Conservation (phyloP, 371 early-diverging fungal species). For the Coemansia sp. region DNA sequence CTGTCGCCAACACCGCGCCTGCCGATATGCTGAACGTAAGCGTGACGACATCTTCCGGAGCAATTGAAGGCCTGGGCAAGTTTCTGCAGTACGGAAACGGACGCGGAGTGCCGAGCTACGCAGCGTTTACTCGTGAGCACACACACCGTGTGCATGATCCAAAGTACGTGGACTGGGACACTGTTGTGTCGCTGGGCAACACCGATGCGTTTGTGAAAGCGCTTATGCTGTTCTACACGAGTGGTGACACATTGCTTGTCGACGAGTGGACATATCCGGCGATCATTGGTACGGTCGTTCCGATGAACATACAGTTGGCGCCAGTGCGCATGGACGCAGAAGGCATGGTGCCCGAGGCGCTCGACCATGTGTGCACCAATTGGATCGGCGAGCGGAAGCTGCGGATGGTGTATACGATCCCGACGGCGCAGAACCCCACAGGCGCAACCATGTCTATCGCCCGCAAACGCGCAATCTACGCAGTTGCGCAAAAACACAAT, state of each 20-base stretch:
- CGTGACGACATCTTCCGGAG: neutral
- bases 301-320: conserved; percentile 58
- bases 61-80: conserved; percentile 28
- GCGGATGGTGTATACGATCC: conserved; percentile 63
- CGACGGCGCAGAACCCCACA: conserved; percentile 71
- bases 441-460: conserved; percentile 60
- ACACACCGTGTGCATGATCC: conserved; percentile 56
- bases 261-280: conserved; percentile 79
- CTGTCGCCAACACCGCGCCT: neutral
- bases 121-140: conserved; percentile 44
- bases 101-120: conserved; percentile 33
- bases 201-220: conserved; percentile 66
- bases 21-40: neutral
- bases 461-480: conserved; percentile 59
- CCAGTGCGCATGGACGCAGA: conserved; percentile 58
- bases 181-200: conserved; percentile 59
- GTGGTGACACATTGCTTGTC: conserved; percentile 64
- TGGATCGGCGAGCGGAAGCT: conserved; percentile 53
- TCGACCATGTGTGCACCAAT: conserved; percentile 49
- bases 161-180: conserved; percentile 61
- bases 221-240: conserved; percentile 55
- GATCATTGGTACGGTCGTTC: conserved; percentile 64
- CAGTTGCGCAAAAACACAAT: conserved; percentile 57
- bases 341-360: conserved; percentile 58
- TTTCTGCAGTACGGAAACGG: conserved; percentile 53